Base-by-base conservation (phyloP, 371 early-diverging fungal species). In the Coemansia sp. region DNA sequence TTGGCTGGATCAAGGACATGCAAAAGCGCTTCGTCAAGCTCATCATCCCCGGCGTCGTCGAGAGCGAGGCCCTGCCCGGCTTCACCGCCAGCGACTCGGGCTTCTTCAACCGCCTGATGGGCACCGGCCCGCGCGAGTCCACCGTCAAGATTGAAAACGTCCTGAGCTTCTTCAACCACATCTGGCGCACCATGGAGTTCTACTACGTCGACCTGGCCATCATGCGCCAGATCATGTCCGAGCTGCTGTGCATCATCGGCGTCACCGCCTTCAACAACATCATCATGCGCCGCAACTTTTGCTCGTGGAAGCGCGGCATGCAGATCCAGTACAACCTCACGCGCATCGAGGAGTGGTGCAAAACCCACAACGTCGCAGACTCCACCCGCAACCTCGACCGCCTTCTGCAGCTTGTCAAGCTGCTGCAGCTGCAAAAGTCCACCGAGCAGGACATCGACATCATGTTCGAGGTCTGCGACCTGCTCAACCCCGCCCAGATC, bases 291-390 rank as follows among this genome's bases (percentile, higher is more conserved):
- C 84, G 89, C 45, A 90, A 91, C 83, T 91, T 89, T 64, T 89
- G 89, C 69, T 89, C 91, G 31, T 91, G 93, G 92, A 91, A 92
- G 76, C 85, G 93, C 65, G 89, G 89, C 20, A 96, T 97, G 90
- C 97, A 98, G 83, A 94, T 98, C 67, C 97, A 97, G 80, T 97
- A 95, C 84, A 98, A 98, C 69, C 88, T 96, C 45, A 91, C 94
- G 4, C 86, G 95, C 14, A 80, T 98, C 54, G 94, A 95, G 76
- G 98, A 98, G 76, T 98, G 98, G 98, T 95, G 95, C 84, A 92
- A 91, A 83, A 75, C 86, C n/a, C 94, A 95, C 70, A 89, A 87
- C 40, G 87, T 94, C 30, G 77, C 87, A n/a, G 95, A 96, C 69
- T 87, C 91, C 31, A 90, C 93, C 0, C 81, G 90, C 40, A 94